Base-by-base conservation (phyloP, 148 eudicot species). In the Selenicereus undatus region DNA sequence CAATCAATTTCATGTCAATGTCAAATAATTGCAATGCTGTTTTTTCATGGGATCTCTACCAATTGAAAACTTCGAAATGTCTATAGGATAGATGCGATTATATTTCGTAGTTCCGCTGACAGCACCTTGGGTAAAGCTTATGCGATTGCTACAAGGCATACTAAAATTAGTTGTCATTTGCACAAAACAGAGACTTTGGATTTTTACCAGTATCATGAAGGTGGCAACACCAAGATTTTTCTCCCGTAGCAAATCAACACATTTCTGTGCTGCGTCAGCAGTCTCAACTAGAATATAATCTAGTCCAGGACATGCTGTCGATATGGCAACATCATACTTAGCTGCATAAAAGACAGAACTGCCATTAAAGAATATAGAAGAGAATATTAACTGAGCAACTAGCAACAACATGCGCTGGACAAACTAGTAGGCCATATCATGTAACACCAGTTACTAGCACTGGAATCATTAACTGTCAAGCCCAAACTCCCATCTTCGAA, bases 261-360 rank as follows among this genome's bases (percentile, higher is more conserved):
- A 97, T 82, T 93, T 90, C 82, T 94, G 94, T 76, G 99, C 99
- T 29, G 97, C 97, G 79, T 87, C 86, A 83, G 97, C 91, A 60
- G 95, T 97, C 88, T 97, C 98, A 71, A 97, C 98, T 39, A 97
- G 91, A 86, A 97, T 94, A 83, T 94, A 97, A 83, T 97, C 98
- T 81, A 97, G 97, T 76, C 95, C 99, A 78, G 90, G 76, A 77
- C 98, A 94, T 79, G 99, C 98, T 29, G 98, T 97, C 86, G 99
- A 97, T 85, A 97, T 84, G 51, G 99, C 98, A 72, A 97, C 86
- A 79, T 97, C 98, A 90, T 92, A 97, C 80, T 91, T 91, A 80
- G 88, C 99, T 97, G 91, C 86, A 88, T 72, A 74, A 70, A 74
- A 75, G 36, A 81, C 32, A 32, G 54, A 81, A 80, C 48, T 64